Conservation (phyloP, 148 eudicot genomes). For the Amaranthus hypochondriacus region DNA sequence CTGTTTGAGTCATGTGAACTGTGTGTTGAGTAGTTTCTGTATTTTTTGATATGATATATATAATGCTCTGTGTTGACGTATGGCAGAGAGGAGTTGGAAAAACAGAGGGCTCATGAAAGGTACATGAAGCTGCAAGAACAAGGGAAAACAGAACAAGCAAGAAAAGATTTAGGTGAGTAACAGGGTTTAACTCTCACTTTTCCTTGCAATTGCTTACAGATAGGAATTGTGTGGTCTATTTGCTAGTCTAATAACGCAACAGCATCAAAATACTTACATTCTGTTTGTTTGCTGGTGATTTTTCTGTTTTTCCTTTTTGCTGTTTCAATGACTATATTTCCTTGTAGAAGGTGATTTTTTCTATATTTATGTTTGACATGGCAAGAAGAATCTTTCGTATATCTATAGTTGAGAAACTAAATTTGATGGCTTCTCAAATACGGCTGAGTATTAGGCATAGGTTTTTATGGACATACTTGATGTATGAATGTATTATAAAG, state of each 20-base stretch:
- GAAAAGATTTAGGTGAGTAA: constrained; percentile 79
- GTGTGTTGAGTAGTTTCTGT: constrained; percentile 5
- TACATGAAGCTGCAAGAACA: constrained; percentile 96
- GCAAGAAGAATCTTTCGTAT: too few relatives aligned
- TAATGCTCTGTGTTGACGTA: not conserved
- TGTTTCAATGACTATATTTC: not conserved
- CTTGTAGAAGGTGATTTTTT: too few relatives aligned
- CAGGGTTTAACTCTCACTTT: not conserved
- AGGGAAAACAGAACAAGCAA: constrained; percentile 95
- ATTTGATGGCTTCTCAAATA: too few relatives aligned
- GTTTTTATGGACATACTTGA: too few relatives aligned
- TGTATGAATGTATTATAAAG: too few relatives aligned
- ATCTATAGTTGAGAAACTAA: too few relatives aligned
- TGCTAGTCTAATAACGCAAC: not conserved
- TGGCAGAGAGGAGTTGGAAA: constrained; percentile 83
- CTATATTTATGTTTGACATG: too few relatives aligned
- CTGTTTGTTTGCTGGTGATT: not conserved
- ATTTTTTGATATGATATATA: not conserved
- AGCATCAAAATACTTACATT: not conserved
- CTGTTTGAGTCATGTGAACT: not conserved
- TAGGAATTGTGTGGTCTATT: not conserved
- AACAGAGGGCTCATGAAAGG: constrained; percentile 81
- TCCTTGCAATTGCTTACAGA: not conserved
- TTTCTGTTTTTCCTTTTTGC: not conserved
- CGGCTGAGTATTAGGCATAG: too few relatives aligned